Evolutionary conservation across 768 basidiomycete genomes (phyloP).

Genomic region (Lyophyllum atratum): DNA sequence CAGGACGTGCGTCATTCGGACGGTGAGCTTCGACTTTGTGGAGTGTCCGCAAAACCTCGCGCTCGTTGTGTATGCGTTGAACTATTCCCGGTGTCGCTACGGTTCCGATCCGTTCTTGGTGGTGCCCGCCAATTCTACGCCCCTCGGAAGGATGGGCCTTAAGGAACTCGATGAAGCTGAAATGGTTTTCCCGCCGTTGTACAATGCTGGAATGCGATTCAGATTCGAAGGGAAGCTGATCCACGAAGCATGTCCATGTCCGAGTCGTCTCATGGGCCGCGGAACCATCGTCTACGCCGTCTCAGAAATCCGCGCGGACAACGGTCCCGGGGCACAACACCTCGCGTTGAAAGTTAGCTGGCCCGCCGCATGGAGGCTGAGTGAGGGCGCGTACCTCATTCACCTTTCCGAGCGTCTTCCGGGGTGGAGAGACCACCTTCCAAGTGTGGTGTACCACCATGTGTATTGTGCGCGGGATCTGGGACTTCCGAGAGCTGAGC

Average conservation of each 20-base stretch:
- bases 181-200: not conserved
- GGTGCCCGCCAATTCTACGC: not conserved
- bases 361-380: slow-evolving; percentile 4
- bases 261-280: slow-evolving; percentile 17
- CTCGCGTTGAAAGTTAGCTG: slow-evolving; percentile 19
- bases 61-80: slow-evolving; percentile 20
- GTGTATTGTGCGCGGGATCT: not conserved
- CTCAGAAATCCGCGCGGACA: not conserved
- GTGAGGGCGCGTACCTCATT: slow-evolving; percentile 11
- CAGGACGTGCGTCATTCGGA: slow-evolving; percentile 20
- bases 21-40: slow-evolving; percentile 20
- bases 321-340: not conserved
- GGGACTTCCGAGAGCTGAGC: not conserved
- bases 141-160: not conserved
- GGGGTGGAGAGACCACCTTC: slow-evolving; percentile 13
- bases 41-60: slow-evolving; percentile 18
- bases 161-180: not conserved
- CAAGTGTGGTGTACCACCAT: not conserved
- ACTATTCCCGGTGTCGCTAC: not conserved
- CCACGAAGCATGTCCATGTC: too few species aligned
- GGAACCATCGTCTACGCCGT: slow-evolving; percentile 18
- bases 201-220: not conserved
- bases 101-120: slow-evolving; percentile 1
- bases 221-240: slow-evolving; percentile 1
- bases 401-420: slow-evolving; percentile 8